phyloP scores from a whole-genome alignment of 2,329 filamentous ascomycete species.

The Sarocladium strictum region DNA sequence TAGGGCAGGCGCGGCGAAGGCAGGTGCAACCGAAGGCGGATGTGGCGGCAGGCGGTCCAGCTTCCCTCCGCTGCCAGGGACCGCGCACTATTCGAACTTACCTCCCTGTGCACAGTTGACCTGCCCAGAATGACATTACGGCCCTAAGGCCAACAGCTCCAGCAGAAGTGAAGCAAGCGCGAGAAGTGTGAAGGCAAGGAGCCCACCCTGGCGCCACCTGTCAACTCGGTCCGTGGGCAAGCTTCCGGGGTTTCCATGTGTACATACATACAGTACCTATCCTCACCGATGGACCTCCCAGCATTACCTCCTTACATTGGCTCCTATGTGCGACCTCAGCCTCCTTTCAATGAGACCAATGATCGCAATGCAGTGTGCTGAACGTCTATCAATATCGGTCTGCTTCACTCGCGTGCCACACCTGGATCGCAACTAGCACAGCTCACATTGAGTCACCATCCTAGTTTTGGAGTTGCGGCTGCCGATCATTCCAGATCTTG shows the following conservation, averaged over 20 bases:
- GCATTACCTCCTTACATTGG: too few relatives aligned
- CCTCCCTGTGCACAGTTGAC: too few relatives aligned
- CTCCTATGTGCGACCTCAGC: too few relatives aligned
- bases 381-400: neutral
- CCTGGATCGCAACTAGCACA: neutral
- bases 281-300: too few relatives aligned
- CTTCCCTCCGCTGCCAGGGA: too few relatives aligned
- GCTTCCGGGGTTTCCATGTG: neutral
- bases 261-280: too few relatives aligned
- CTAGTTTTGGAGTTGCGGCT: neutral
- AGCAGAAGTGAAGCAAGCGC: neutral
- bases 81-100: too few relatives aligned
- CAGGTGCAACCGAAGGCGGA: neutral
- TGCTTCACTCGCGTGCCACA: neutral
- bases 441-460: neutral
- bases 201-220: neutral
- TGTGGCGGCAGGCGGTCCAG: neutral
- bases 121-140: too few relatives aligned
- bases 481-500: constrained; percentile 5
- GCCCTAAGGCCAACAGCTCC: too few relatives aligned
- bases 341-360: too few relatives aligned
- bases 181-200: neutral
- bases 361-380: neutral
- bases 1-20: too few relatives aligned
- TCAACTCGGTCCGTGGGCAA: neutral